Evolutionary conservation across 352 stramenopile genomes (phyloP), one percentile per base, ranked within the genome.

Genomic region (Phytophthora tentaculata): DNA sequence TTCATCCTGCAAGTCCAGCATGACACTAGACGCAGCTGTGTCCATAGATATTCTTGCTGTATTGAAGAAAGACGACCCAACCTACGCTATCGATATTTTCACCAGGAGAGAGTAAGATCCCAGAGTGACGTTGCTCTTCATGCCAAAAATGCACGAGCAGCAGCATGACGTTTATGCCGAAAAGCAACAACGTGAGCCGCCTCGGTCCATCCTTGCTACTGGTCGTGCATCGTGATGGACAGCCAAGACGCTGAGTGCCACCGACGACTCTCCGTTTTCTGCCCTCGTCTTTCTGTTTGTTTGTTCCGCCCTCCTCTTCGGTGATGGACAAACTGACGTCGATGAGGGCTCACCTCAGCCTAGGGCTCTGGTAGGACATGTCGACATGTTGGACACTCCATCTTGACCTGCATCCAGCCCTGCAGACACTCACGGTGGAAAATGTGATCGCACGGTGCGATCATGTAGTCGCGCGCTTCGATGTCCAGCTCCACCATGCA

Each of bases 351-450:
- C 70, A 66, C 50, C 50, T 69, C 67, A 63, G 26, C 47, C 48
- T 81, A 96, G n/a, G 86, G 86, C 79, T 93, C 84, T 23, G 96
- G 94, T 56, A 98, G 79, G 45, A 86, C 85, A 63, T 85, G 94
- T 61, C 96, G 82, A 83, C 96, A 98, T 60, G 96, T 97, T 56
- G 96, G 96, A 79, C 96, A 99, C 77, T 99, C 94, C 94, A 98
- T 98, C 79, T 98, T 99, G 51, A 98, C 91, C 50, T 98, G 89
- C 96, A 99, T 99, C 96, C 96, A 99, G 71, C 97, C 91, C 67
- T 97, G 80, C 54, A 99, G 87, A 71, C 96, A 99, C 61, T 95
- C 83, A 61, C 87, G 84, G 74, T 99, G 96, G 79, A 98, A 99
- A 61, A 99, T 92, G 75, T 99, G 96, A 62, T 98, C 91, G 66